phyloP scores from a whole-genome alignment of 2,329 filamentous ascomycete species.

The Mycocentrospora acerina region DNA sequence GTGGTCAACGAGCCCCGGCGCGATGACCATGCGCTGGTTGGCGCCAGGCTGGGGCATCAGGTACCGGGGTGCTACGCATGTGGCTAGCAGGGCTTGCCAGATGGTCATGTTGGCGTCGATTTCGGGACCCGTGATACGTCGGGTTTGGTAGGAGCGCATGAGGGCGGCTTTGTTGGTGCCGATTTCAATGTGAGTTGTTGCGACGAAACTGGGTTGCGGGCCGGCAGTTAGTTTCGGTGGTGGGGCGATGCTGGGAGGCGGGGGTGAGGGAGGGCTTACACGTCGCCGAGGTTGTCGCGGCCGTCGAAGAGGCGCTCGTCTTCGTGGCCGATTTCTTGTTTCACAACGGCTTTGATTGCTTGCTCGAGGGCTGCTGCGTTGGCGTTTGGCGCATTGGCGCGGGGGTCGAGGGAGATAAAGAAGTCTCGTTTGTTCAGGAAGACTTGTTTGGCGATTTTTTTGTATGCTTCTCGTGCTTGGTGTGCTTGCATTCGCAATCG shows the following conservation, averaged over 20 bases:
- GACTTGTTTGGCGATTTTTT: slow-evolving; percentile 24
- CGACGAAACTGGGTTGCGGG: slow-evolving; percentile 26
- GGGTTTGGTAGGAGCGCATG: slow-evolving; percentile 34
- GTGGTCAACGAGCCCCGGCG: slow-evolving; percentile 33
- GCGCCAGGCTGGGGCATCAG: slow-evolving; percentile 13
- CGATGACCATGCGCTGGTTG: slow-evolving; percentile 23
- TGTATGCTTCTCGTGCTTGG: slow-evolving; percentile 32
- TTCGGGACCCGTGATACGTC: slow-evolving; percentile 32
- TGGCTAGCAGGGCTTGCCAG: slow-evolving; percentile 30
- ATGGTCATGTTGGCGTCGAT: slow-evolving; percentile 26
- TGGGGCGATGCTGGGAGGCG: too few species aligned
- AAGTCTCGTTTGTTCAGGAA: slow-evolving; percentile 30
- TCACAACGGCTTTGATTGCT: slow-evolving; percentile 22
- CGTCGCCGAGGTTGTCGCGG: slow-evolving; percentile 27
- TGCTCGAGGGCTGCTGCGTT: slow-evolving; percentile 21
- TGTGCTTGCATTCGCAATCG: slow-evolving; percentile 34
- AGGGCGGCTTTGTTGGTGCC: slow-evolving; percentile 31
- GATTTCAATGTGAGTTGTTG: slow-evolving; percentile 31
- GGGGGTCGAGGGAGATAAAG: slow-evolving; percentile 26
- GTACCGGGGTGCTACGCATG: slow-evolving; percentile 27
- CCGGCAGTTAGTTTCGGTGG: too few species aligned
- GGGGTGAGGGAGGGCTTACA: slow-evolving; percentile 19
- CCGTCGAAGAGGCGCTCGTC: slow-evolving; percentile 28
- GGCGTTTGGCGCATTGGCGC: slow-evolving; percentile 5
- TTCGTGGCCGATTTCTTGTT: slow-evolving; percentile 14